These are phyloP conservation scores for Smittium culicis DNA, from an alignment of 371 early-diverging fungal genomes.

Conservation along the genomic window DNA sequence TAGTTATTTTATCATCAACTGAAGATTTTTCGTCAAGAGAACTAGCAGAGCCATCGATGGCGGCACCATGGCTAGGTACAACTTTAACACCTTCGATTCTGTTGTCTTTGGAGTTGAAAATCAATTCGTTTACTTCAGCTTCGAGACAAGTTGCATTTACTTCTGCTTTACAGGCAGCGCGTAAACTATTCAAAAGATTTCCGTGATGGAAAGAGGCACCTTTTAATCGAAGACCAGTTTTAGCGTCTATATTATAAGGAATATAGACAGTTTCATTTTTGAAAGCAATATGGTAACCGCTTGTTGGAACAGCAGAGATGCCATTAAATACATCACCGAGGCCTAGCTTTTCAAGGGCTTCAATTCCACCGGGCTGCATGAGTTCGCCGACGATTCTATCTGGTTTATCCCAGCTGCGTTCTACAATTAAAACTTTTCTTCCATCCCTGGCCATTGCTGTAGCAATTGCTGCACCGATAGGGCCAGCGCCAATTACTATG, in stretches of 20 bases:
- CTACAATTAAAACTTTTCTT: constrained; percentile 37
- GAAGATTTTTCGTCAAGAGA: neutral
- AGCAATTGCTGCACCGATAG: constrained; percentile 78
- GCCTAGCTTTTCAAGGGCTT: constrained; percentile 61
- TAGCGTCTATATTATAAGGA: constrained; percentile 41
- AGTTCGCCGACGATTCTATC: constrained; percentile 94
- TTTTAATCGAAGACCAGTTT: constrained; percentile 32
- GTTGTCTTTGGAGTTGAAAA: constrained; percentile 26
- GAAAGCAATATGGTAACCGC: constrained; percentile 72
- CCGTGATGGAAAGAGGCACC: constrained; percentile 92
- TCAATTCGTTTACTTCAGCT: constrained; percentile 46
- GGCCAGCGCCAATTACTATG: constrained; percentile 81
- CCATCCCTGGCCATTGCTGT: constrained; percentile 29
- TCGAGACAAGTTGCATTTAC: constrained; percentile 59
- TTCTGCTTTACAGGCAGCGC: constrained; percentile 46
- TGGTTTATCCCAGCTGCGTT: constrained; percentile 76
- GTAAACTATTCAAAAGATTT: constrained; percentile 68
- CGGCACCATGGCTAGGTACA: constrained; percentile 1
- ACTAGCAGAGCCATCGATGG: neutral
- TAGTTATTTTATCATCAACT: neutral
- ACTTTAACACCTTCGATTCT: constrained; percentile 9
- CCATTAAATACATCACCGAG: constrained; percentile 53
- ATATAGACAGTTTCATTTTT: constrained; percentile 40
- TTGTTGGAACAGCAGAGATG: constrained; percentile 71
- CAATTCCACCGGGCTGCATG: constrained; percentile 84